Evolutionary conservation across 768 basidiomycete genomes (phyloP), one percentile per base, ranked within the genome.

Genomic region (Tulasnella sp.): DNA sequence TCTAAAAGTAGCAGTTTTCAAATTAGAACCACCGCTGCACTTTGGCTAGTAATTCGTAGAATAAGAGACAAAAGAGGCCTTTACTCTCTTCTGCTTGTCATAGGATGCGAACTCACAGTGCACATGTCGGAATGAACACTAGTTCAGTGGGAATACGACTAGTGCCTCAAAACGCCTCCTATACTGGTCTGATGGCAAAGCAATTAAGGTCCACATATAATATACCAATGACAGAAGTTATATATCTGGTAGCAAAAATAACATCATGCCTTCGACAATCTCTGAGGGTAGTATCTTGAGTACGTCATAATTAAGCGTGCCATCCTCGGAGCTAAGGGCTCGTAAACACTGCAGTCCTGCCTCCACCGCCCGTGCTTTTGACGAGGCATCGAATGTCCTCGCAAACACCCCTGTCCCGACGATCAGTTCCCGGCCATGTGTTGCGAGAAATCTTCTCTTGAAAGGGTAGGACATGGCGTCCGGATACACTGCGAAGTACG

Each of bases 51-150:
- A 42, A 42, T 34, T 77, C 76, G n/a, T n/a, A n/a, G n/a, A n/a
- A 22, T 48, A 77, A 2, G 42, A 42, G 2, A 20, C 42, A 18
- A 77, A 77, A 4, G 22, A 42, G 24, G 44, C 18, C 28, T 77
- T 77, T 48, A 77, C 50, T 77, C 48, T 77, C 24, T 37, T 44
- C 18, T 77, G 11, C 34, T 58, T 46, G 46, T 77, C 76, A 42
- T 22, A 46, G 31, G 20, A 20, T 6, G 11, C 76, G 34, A 48
- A 77, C 50, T 37, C 50, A n/a, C n/a, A n/a, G n/a, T n/a, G 11
- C 76, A 77, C 34, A n/a, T 20, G 50, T 77, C 76, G 12, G 41
- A 44, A 41, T 77, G 76, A 12, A 77, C 34, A n/a, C n/a, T n/a
- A n/a, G n/a, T n/a, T n/a, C n/a, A n/a, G n/a, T n/a, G n/a, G n/a